Evolutionary conservation across 345 rosid genomes (phyloP).

Genomic region (Tarenaya hassleriana): DNA sequence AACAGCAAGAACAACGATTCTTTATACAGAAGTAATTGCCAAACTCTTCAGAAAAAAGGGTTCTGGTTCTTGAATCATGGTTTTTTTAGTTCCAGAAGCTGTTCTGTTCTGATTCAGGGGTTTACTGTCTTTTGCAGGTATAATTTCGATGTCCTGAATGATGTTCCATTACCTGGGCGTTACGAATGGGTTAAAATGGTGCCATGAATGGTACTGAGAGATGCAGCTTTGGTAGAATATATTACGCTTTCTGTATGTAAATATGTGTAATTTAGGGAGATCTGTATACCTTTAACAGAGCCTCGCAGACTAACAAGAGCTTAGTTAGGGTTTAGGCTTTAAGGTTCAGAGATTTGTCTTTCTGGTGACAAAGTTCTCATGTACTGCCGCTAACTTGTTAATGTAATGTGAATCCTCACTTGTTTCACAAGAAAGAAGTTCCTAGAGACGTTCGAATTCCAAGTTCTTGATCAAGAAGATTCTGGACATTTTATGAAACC

Average conservation of each 20-base stretch:
- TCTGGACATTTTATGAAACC: too few species aligned
- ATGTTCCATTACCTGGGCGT: constrained; percentile 66
- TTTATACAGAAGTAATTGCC: constrained; percentile 51
- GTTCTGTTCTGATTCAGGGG: background rate
- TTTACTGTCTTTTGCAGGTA: constrained; percentile 42
- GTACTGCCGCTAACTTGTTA: too few species aligned
- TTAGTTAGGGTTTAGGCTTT: too few species aligned
- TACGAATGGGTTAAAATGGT: constrained; percentile 63
- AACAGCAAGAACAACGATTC: constrained; percentile 44
- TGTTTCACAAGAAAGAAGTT: too few species aligned
- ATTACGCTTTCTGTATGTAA: constrained; percentile 16
- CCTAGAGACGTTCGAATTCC: too few species aligned
- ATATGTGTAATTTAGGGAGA: constrained; percentile 30
- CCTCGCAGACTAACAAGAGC: constrained; percentile 25
- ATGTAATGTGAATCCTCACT: too few species aligned
- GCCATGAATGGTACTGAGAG: constrained; percentile 28
- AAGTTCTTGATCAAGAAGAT: too few species aligned
- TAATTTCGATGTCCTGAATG: constrained; percentile 70
- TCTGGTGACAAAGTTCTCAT: too few species aligned
- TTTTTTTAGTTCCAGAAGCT: background rate
- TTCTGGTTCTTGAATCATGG: background rate
- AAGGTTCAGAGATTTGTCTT: too few species aligned
- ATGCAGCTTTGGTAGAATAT: background rate
- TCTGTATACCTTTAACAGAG: constrained; percentile 30
- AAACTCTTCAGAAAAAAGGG: background rate